Percentiles rank a stretch among this genome's conserved stretches.
phyloP scores from a whole-genome alignment of 2,329 filamentous ascomycete genomes.

The Parafenestella ontariensis region DNA sequence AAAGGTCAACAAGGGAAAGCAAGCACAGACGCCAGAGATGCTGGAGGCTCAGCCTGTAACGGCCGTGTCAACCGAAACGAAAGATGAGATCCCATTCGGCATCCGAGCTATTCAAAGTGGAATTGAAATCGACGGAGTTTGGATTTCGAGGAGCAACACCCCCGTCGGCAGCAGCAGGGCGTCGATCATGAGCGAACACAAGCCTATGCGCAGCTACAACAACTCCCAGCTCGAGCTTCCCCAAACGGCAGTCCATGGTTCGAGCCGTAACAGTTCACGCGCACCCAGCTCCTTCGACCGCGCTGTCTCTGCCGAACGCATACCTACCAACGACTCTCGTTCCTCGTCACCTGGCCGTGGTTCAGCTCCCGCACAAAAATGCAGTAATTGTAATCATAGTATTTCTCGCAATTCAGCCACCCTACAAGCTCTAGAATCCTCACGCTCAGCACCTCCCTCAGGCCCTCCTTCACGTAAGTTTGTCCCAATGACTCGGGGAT shows the following conservation, averaged over 20 bases:
- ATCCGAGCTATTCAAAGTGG: conserved; percentile 84
- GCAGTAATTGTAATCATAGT: conserved; percentile 43
- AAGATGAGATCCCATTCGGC: conserved; percentile 80
- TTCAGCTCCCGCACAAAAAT: conserved; percentile 45
- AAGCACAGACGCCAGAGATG: conserved; percentile 61
- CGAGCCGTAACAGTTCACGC: conserved; percentile 46
- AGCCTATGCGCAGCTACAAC: conserved; percentile 37
- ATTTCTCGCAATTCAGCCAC: conserved; percentile 42
- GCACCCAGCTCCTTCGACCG: conserved; percentile 49
- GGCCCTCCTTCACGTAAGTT: conserved; percentile 39
- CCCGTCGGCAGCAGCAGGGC: conserved; percentile 47
- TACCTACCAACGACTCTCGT: conserved; percentile 39
- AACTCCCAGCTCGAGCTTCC: conserved; percentile 44
- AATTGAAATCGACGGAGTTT: conserved; percentile 82
- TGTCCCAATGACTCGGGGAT: neutral
- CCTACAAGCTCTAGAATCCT: conserved; percentile 41
- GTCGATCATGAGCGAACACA: conserved; percentile 39
- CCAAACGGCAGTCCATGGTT: conserved; percentile 33
- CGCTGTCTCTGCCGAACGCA: conserved; percentile 47
- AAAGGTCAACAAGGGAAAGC: conserved; percentile 47
- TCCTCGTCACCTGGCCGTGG: conserved; percentile 37
- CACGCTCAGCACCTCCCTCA: conserved; percentile 16
- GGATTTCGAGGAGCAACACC: conserved; percentile 57
- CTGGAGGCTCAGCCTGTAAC: conserved; percentile 70
- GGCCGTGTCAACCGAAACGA: conserved; percentile 57